A percentile compares a stretch with the other conserved stretches of the same genome.
These are phyloP conservation scores for Paramecium biaurelia DNA, from an alignment of 73 alveolate genomes.

Conservation along the genomic window DNA sequence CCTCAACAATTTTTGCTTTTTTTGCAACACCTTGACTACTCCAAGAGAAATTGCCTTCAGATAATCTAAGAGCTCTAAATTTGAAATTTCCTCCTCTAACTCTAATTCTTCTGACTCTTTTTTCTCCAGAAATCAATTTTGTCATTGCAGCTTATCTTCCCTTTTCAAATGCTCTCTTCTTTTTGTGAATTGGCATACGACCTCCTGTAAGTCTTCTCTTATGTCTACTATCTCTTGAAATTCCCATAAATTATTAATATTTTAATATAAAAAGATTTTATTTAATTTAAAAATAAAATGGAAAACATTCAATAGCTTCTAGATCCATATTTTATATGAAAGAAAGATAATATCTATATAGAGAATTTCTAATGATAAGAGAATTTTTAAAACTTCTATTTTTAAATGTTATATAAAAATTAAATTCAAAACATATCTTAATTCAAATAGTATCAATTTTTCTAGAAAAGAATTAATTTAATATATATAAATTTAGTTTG, in stretches of 20 bases:
- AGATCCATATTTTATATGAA: background rate
- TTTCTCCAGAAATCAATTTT: constrained; percentile 69
- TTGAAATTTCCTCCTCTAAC: constrained; percentile 91
- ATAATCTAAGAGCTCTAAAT: constrained; percentile 91
- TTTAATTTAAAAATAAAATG: background rate
- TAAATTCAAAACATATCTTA: no score
- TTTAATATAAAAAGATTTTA: background rate
- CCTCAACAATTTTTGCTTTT: constrained; percentile 89
- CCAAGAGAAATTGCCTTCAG: constrained; percentile 96
- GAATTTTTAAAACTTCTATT: background rate
- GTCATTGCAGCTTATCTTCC: constrained; percentile 94
- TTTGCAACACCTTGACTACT: constrained; percentile 73
- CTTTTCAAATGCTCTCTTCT: constrained; percentile 97
- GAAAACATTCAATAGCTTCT: background rate
- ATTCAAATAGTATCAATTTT: no score
- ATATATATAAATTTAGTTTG: no score
- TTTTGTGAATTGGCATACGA: constrained; percentile 97
- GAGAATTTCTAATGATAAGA: no score
- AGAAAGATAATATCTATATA: background rate
- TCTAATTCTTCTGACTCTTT: constrained; percentile 72
- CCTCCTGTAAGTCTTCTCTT: constrained; percentile 97
- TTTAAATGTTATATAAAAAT: no score
- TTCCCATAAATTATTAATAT: constrained; percentile 79
- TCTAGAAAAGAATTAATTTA: no score
- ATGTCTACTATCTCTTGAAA: constrained; percentile 93